Evolutionary conservation across 2,329 filamentous ascomycete genomes (phyloP).

Genomic region (Furcasterigmium furcatum): DNA sequence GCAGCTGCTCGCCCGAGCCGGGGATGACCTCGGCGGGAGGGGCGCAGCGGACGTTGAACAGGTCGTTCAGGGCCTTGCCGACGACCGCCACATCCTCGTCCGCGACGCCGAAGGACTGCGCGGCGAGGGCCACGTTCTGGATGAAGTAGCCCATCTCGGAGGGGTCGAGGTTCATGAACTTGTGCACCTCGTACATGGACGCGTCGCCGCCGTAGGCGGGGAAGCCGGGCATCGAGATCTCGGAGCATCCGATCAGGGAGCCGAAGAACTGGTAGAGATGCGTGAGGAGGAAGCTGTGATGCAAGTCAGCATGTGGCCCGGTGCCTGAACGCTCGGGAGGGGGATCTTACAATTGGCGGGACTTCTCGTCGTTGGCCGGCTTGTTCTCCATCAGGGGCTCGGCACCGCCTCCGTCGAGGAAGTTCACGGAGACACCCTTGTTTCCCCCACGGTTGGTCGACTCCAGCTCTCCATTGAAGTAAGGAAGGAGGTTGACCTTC

Average conservation of each 20-base stretch:
- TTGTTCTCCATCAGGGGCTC: conserved; percentile 51
- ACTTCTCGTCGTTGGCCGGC: conserved; percentile 45
- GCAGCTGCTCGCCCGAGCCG: conserved; percentile 40
- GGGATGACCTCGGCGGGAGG: conserved; percentile 41
- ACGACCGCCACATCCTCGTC: conserved; percentile 46
- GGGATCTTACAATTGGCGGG: conserved; percentile 58
- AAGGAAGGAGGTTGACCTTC: conserved; percentile 54
- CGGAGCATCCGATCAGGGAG: conserved; percentile 51
- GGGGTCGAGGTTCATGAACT: conserved; percentile 55
- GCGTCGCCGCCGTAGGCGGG: conserved; percentile 41
- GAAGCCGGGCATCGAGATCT: conserved; percentile 45
- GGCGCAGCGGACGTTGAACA: conserved; percentile 51
- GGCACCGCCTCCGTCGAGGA: conserved; percentile 58
- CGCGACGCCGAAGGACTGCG: conserved; percentile 56
- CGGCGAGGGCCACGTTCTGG: conserved; percentile 52
- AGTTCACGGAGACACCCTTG: conserved; percentile 49
- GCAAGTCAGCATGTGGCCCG: too few relatives aligned
- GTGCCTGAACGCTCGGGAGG: too few relatives aligned
- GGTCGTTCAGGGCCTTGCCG: conserved; percentile 40
- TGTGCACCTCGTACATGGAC: conserved; percentile 52
- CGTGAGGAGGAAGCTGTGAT: conserved; percentile 55
- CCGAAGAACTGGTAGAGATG: conserved; percentile 63
- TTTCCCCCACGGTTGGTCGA: conserved; percentile 49
- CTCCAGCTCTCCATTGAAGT: conserved; percentile 53
- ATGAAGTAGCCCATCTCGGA: conserved; percentile 57